Evolutionary conservation across 2,329 filamentous ascomycete species (phyloP), one percentile per base, ranked within the genome.

Genomic region (Hypomyces rosellus): DNA sequence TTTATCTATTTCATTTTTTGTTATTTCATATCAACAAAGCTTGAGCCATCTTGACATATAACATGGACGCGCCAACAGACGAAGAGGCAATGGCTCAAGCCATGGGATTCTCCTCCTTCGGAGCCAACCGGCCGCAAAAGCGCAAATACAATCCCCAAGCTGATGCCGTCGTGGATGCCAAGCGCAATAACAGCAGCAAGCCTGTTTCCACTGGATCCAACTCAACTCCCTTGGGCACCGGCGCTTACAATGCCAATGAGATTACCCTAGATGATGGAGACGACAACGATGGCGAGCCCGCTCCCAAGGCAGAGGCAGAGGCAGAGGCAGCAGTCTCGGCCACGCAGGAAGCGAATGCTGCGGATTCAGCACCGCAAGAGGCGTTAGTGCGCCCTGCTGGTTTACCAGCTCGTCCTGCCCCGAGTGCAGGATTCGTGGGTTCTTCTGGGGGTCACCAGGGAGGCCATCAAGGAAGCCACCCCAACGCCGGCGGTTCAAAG

Each of bases 71-170:
- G 51, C 49, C 45, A 36, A 55, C 54, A n/a, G 62, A 63, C 16
- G 73, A 78, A 45, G 69, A 71, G 39, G 78, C 78, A 47, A 82
- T 88, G 65, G 82, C 83, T 18, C 77, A 79, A 39, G 76, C 79
- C 43, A 85, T 90, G 82, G 87, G 87, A 55, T 90, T 90, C 67
- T 77, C 82, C 8, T 77, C 80, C 51, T 91, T 91, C 62, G 86
- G 86, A 57, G 67, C 69, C 9, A 64, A 71, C 47, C 69, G 66
- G 3, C 70, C 76, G 1, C 74, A 74, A 40, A 88, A 86, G 64
- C 78, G 85, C 54, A 84, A 84, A 61, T 85, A 81, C 66, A 82
- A 86, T 60, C 72, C 77, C 15, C 68, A 73, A 25, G 71, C 68
- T 45, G 80, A 80, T 58, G 76, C 76, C 36, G 41, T 51, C 9